Conservation (phyloP, 1,284 basidiomycete genomes). For the Nidula niveotomentosa region DNA sequence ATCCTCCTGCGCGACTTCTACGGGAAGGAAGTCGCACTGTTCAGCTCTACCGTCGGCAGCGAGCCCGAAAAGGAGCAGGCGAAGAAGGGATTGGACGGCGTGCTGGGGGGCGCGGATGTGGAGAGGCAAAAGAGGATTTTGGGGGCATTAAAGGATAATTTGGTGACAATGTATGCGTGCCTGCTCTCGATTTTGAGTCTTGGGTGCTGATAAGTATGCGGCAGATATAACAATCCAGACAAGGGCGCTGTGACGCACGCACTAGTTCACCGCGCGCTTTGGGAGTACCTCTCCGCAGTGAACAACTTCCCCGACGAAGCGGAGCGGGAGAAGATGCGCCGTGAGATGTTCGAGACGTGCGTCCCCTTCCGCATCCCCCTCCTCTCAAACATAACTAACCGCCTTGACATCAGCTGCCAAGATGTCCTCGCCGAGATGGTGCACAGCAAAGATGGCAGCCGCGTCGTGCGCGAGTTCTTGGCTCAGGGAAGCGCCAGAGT, state of each 20-base stretch:
- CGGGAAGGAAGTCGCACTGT: conserved; percentile 81
- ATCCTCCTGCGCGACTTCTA: conserved; percentile 85
- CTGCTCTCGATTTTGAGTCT: neutral
- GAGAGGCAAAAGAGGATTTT: conserved; percentile 70
- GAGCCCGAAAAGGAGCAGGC: conserved; percentile 60
- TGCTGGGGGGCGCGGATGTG: conserved; percentile 63
- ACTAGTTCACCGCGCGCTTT: conserved; percentile 80
- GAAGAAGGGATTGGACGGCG: conserved; percentile 64
- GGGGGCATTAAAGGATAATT: conserved; percentile 66
- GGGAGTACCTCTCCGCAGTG: conserved; percentile 71
- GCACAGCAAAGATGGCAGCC: conserved; percentile 88
- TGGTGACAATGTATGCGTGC: conserved; percentile 69
- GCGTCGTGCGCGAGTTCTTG: conserved; percentile 82
- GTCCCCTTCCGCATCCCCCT: conserved; percentile 7
- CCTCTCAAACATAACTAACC: conserved; percentile 1
- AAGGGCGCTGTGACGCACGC: conserved; percentile 85
- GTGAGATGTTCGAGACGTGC: conserved; percentile 70
- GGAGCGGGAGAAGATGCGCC: conserved; percentile 61
- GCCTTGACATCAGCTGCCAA: conserved; percentile 52
- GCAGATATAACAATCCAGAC: conserved; percentile 85
- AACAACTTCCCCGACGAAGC: conserved; percentile 49
- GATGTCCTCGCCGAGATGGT: conserved; percentile 88
- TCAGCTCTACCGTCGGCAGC: conserved; percentile 56
- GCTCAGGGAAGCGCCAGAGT: conserved; percentile 82
- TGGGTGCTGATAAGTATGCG: conserved; percentile 1